These are phyloP conservation scores for Geotrichum carabidarum DNA, from an alignment of 1,139 yeast genomes.

Conservation along the genomic window DNA sequence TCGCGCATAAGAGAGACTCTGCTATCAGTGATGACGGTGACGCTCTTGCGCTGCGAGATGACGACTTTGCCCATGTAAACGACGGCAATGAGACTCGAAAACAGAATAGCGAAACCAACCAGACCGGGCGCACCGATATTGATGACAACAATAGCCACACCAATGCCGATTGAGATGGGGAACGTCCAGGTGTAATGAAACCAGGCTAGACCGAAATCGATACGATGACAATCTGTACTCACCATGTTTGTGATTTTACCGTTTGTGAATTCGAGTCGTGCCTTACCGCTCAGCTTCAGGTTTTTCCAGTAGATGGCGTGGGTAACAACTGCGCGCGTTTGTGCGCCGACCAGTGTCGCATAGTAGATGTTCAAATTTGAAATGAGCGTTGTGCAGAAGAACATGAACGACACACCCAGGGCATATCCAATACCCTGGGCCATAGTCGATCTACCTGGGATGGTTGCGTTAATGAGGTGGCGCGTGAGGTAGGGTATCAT, in stretches of 20 bases:
- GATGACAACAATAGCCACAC: constrained; percentile 57
- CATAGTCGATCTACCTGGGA: constrained; percentile 25
- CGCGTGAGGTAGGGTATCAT: constrained; percentile 49
- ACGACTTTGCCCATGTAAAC: constrained; percentile 38
- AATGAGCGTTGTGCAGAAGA: constrained; percentile 47
- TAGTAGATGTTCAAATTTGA: constrained; percentile 60
- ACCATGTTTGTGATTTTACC: constrained; percentile 70
- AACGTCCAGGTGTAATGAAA: constrained; percentile 61
- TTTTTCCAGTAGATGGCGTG: constrained; percentile 65
- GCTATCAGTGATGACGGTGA: constrained; percentile 49
- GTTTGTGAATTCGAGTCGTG: constrained; percentile 55
- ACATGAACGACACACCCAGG: constrained; percentile 48
- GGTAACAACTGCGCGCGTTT: constrained; percentile 59
- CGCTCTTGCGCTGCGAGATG: constrained; percentile 42
- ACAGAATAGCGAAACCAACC: constrained; percentile 51
- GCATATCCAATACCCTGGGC: constrained; percentile 60
- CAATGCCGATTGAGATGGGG: constrained; percentile 45
- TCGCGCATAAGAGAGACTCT: constrained; percentile 62
- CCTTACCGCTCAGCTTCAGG: constrained; percentile 53
- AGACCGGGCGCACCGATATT: constrained; percentile 72
- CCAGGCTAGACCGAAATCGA: constrained; percentile 70
- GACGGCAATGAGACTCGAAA: constrained; percentile 35
- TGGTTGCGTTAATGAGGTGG: constrained; percentile 48
- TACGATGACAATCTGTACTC: constrained; percentile 74
- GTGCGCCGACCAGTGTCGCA: constrained; percentile 62